Conservation (phyloP, 2,329 filamentous ascomycete species). For the Nannizzia gypsea region DNA sequence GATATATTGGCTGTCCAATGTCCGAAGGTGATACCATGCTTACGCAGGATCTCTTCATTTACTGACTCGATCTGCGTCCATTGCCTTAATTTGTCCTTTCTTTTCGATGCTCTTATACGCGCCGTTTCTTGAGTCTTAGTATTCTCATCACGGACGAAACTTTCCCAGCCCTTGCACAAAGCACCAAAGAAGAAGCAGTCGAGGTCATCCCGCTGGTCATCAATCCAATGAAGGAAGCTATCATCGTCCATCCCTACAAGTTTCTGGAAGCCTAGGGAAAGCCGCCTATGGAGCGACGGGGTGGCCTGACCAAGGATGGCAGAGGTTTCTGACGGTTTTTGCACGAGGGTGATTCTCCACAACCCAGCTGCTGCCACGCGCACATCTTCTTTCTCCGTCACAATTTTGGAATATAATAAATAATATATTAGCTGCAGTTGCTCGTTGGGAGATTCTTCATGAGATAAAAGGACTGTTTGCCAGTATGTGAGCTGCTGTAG, state of each 20-base stretch:
- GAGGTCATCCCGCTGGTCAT: slow-evolving; percentile 64
- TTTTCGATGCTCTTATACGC: slow-evolving; percentile 55
- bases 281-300: slow-evolving; percentile 55
- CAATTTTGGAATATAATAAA: slow-evolving; percentile 77
- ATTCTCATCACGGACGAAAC: slow-evolving; percentile 76
- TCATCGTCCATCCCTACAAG: slow-evolving; percentile 82
- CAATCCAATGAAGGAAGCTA: slow-evolving; percentile 77
- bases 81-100: slow-evolving; percentile 67
- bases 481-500: slow-evolving; percentile 85
- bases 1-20: slow-evolving; percentile 96
- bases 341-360: slow-evolving; percentile 84
- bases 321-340: slow-evolving; percentile 75
- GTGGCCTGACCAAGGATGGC: slow-evolving; percentile 61
- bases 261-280: slow-evolving; percentile 68
- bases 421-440: slow-evolving; percentile 83
- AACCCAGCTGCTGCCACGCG: slow-evolving; percentile 69
- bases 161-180: slow-evolving; percentile 74
- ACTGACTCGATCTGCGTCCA: slow-evolving; percentile 63
- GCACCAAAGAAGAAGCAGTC: slow-evolving; percentile 72
- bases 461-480: slow-evolving; percentile 79
- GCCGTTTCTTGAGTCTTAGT: slow-evolving; percentile 64
- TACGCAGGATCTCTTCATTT: slow-evolving; percentile 59
- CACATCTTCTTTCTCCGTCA: slow-evolving; percentile 55
- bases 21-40: slow-evolving; percentile 76
- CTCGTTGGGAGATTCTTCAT: slow-evolving; percentile 65